These are phyloP conservation scores for Diaporthe eres DNA, from an alignment of 2,329 filamentous ascomycete genomes.

Conservation along the genomic window DNA sequence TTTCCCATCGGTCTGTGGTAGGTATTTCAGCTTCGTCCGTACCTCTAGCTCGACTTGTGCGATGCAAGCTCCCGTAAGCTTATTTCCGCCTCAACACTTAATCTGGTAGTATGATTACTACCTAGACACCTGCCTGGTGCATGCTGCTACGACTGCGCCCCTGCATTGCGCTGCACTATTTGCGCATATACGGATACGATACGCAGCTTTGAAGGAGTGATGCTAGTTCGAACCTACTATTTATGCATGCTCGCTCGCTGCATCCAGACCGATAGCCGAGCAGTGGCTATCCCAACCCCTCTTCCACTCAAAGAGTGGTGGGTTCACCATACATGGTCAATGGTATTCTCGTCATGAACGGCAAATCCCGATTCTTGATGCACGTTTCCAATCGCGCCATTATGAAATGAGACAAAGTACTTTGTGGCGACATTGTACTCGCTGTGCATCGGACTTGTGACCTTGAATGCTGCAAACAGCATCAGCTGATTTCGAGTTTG, in stretches of 20 bases:
- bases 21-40: constrained; percentile 1
- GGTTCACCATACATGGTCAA: not conserved
- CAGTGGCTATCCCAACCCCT: too few relatives aligned
- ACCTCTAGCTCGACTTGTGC: not conserved
- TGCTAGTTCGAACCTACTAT: not conserved
- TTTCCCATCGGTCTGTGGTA: not conserved
- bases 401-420: not conserved
- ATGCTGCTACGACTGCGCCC: constrained; percentile 13
- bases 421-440: not conserved
- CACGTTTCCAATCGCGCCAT: not conserved
- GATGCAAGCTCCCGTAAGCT: constrained; percentile 19
- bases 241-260: not conserved
- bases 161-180: constrained; percentile 21
- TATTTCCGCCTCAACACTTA: constrained; percentile 7
- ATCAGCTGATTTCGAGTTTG: not conserved
- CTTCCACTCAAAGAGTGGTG: not conserved
- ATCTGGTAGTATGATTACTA: not conserved
- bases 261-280: constrained; percentile 13
- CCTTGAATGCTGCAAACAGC: not conserved
- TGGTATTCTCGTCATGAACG: not conserved
- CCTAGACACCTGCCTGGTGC: not conserved
- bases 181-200: constrained; percentile 29
- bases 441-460: not conserved
- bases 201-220: not conserved
- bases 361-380: not conserved